Evolutionary conservation across 371 early-diverging fungal genomes (phyloP), one percentile per base, ranked within the genome.

Genomic region (Mortierella sp.): DNA sequence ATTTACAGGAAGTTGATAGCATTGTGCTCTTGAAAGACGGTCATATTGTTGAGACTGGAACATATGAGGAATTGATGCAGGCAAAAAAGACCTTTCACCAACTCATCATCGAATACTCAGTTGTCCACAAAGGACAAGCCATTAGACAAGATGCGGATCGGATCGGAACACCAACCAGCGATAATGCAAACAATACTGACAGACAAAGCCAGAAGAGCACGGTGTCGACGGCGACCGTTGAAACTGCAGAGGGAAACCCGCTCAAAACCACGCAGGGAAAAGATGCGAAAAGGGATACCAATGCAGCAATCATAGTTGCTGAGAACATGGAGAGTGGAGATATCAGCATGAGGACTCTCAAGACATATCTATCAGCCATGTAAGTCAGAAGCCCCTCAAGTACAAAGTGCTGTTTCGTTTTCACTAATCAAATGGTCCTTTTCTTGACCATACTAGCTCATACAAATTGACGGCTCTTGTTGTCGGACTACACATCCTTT

Each of bases 11-110:
- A 34, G 83, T 87, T 34, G 81, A 84, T 50, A 84, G 82, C 21
- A 69, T 94, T 6, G 86, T 92, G 0, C 83, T 89, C 15, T 32
- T 96, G 47, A 64, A 82, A 9, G 72, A 83, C 26, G 94, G 94
- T 4, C 63, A 67, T 8, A 56, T 80, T 17, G 60, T 68, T 3
- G 50, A 79, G 23, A 62, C 55, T n/a, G 87, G 86, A 3, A 50
- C 60, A 6, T 79, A 76, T 23, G 48, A 76, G 8, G 80, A 86
- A 19, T 34, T 88, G 26, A 69, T 80, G 37, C 56, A 72, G 39
- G 28, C 68, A 2, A 80, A 72, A 7, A 7, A 71, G 27, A 68
- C 63, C 9, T 72, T 95, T 6, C 81, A 80, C 32, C 66, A 80
- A 6, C 61, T 79, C 31, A 52, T 84, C 7, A 60, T 56, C 0